Conservation (phyloP, 2,329 filamentous ascomycete genomes). For the Arthroderma sp. region DNA sequence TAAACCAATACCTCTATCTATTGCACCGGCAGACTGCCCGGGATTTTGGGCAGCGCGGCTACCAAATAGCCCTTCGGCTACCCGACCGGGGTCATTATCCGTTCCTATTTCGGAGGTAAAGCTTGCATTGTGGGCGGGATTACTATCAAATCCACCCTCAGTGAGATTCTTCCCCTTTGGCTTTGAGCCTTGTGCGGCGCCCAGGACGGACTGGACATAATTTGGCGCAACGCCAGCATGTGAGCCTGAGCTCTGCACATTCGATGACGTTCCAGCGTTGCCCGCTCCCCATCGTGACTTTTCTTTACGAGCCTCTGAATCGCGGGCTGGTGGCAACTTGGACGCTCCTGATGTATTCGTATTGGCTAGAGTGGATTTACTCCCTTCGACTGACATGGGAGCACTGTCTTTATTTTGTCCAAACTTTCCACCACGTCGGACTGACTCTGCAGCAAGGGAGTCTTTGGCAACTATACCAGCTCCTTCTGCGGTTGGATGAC, state of each 20-base stretch:
- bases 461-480: constrained; percentile 52
- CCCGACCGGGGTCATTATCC: constrained; percentile 41
- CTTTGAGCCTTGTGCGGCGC: constrained; percentile 19
- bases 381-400: constrained; percentile 36
- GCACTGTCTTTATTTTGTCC: constrained; percentile 44
- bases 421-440: constrained; percentile 46
- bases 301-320: constrained; percentile 30
- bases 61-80: constrained; percentile 29
- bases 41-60: constrained; percentile 17
- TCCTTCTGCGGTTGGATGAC: constrained; percentile 46
- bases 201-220: constrained; percentile 25
- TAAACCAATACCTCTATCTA: neutral
- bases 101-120: constrained; percentile 41
- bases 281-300: constrained; percentile 20
- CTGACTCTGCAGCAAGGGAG: constrained; percentile 65
- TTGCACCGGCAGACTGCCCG: constrained; percentile 9
- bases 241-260: constrained; percentile 15
- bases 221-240: constrained; percentile 23
- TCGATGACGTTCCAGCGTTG: constrained; percentile 14
- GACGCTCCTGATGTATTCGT: constrained; percentile 42
- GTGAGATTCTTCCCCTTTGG: constrained; percentile 40
- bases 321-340: constrained; percentile 35
- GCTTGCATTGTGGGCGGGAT: constrained; percentile 35
- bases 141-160: constrained; percentile 34
- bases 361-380: constrained; percentile 43